Conservation (phyloP, 2,329 filamentous ascomycete genomes). For the Trichoderma pleuroti region DNA sequence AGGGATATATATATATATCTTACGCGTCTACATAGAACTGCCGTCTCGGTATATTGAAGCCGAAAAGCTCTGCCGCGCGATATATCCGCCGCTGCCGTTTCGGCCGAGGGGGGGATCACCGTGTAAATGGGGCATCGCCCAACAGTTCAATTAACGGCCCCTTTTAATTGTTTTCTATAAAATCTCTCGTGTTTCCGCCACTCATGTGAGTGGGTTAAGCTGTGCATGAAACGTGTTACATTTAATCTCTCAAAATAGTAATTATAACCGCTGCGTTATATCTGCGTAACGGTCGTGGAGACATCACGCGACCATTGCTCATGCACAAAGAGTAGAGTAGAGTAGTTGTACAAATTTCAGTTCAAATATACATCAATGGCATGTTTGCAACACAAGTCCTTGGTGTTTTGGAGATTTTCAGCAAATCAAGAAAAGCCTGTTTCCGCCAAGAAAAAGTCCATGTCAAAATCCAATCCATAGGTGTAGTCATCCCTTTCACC, state of each 20-base stretch:
- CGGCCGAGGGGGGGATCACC: neutral
- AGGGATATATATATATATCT: neutral
- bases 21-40: too few species aligned
- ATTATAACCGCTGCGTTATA: neutral
- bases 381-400: neutral
- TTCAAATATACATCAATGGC: neutral
- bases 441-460: neutral
- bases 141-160: neutral
- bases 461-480: neutral
- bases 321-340: neutral
- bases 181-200: neutral
- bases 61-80: neutral
- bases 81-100: neutral
- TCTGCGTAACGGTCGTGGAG: neutral
- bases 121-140: neutral
- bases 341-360: neutral
- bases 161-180: neutral
- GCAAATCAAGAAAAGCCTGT: neutral
- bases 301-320: neutral
- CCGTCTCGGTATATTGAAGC: neutral
- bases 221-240: neutral
- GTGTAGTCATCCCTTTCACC: neutral
- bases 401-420: too few species aligned
- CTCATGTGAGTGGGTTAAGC: neutral
- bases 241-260: neutral